These are phyloP conservation scores for Pythium oligandrum DNA, from an alignment of 352 stramenopile species.

Conservation along the genomic window DNA sequence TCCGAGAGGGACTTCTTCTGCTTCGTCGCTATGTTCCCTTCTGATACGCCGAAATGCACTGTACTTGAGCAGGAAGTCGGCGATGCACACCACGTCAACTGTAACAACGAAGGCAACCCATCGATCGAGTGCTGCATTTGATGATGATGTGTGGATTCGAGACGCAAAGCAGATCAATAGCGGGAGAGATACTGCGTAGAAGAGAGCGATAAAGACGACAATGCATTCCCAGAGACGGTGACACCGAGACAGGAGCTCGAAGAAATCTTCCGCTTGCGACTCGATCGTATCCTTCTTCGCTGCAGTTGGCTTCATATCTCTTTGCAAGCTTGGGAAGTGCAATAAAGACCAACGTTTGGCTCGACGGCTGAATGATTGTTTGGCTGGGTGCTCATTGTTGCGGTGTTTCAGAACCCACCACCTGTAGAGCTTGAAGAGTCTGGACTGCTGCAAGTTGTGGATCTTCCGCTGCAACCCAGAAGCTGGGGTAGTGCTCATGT, in stretches of 20 bases:
- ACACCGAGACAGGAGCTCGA: conserved; percentile 37
- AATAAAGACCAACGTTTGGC: conserved; percentile 3
- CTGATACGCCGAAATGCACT: conserved; percentile 42
- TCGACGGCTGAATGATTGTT: not conserved
- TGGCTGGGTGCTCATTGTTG: conserved; percentile 7
- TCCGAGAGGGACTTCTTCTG: too few relatives aligned
- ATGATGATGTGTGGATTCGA: conserved; percentile 19
- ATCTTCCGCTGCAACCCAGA: conserved; percentile 2
- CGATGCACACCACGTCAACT: conserved; percentile 45
- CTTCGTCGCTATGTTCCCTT: too few relatives aligned
- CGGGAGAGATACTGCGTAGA: conserved; percentile 58
- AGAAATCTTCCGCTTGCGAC: conserved; percentile 38
- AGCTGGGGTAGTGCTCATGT: too few relatives aligned
- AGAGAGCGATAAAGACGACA: conserved; percentile 39
- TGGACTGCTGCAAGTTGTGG: conserved; percentile 38
- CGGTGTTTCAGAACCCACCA: conserved; percentile 19
- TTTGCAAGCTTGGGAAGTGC: conserved; percentile 2
- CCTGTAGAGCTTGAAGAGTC: conserved; percentile 49
- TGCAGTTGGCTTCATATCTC: not conserved
- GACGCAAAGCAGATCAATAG: conserved; percentile 60
- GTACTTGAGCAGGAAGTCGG: conserved; percentile 48
- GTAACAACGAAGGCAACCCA: conserved; percentile 35
- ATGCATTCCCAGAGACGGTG: conserved; percentile 57
- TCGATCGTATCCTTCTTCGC: too few relatives aligned
- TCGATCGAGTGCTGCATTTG: conserved; percentile 10